These are phyloP conservation scores for Colletotrichum ledebouriae DNA, from an alignment of 2,329 filamentous ascomycete genomes.

Conservation along the genomic window DNA sequence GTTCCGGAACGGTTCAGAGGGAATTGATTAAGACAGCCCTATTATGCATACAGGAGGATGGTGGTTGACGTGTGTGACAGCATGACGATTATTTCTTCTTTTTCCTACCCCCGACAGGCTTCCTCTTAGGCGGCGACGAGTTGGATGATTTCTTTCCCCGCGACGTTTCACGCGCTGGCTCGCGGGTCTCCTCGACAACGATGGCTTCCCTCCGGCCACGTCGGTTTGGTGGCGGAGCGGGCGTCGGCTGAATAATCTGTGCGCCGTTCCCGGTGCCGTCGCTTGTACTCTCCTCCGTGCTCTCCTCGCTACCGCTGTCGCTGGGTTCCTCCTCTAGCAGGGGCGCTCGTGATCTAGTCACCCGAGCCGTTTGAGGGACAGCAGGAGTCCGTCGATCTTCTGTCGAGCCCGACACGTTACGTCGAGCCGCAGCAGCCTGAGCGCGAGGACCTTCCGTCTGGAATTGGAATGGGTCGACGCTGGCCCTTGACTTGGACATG, in stretches of 20 bases:
- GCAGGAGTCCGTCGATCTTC: constrained; percentile 48
- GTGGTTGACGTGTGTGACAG: constrained; percentile 5
- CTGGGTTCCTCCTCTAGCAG: constrained; percentile 49
- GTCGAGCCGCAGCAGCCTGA: constrained; percentile 52
- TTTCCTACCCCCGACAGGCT: constrained; percentile 49
- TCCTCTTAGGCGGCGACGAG: constrained; percentile 57
- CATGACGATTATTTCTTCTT: constrained; percentile 51
- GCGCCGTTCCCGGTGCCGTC: constrained; percentile 54
- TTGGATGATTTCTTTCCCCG: constrained; percentile 57
- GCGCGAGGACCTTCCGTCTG: constrained; percentile 61
- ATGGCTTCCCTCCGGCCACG: constrained; percentile 52
- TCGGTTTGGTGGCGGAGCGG: constrained; percentile 24
- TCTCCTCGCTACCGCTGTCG: constrained; percentile 50
- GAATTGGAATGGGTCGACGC: constrained; percentile 65
- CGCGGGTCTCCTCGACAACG: constrained; percentile 53
- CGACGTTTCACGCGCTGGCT: constrained; percentile 47
- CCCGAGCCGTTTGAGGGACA: constrained; percentile 51
- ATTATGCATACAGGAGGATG: constrained; percentile 16
- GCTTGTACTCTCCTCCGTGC: constrained; percentile 51
- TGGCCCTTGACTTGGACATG: constrained; percentile 47
- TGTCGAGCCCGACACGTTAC: constrained; percentile 53
- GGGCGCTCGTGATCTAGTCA: constrained; percentile 48
- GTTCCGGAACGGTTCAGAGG: background rate
- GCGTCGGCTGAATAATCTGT: constrained; percentile 49
- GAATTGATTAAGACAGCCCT: constrained; percentile 32